Conservation (phyloP, 345 rosid species). For the Citropsis articulata region DNA sequence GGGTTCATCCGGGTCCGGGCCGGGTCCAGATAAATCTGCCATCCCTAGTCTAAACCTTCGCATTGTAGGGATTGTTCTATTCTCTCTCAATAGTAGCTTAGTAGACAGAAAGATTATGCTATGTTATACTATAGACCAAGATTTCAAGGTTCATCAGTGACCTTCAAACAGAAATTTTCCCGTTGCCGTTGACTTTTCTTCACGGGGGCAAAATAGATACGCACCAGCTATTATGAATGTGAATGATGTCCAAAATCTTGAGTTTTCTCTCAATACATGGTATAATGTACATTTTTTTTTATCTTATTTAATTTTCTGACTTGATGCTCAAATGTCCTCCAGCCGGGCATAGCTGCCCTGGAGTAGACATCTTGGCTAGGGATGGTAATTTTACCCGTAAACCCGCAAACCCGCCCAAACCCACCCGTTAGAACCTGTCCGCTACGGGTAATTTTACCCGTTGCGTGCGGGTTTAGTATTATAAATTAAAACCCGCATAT, state of each 20-base stretch:
- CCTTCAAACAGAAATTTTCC: slow-evolving; percentile 22
- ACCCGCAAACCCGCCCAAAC: too few relatives aligned
- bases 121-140: background rate
- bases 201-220: slow-evolving; percentile 31
- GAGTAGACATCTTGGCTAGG: slow-evolving; percentile 42
- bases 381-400: too few relatives aligned
- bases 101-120: slow-evolving; percentile 39
- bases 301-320: too few relatives aligned
- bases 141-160: slow-evolving; percentile 4
- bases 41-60: background rate
- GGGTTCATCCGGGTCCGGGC: too few relatives aligned
- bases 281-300: background rate
- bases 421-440: too few relatives aligned
- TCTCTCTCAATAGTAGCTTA: slow-evolving; percentile 17
- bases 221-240: slow-evolving; percentile 22
- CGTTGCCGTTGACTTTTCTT: slow-evolving; percentile 31
- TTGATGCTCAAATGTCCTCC: slow-evolving; percentile 9
- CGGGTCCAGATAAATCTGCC: too few relatives aligned
- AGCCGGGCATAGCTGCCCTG: slow-evolving; percentile 51
- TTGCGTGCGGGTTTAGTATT: too few relatives aligned
- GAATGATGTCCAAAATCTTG: too few relatives aligned
- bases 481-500: too few relatives aligned
- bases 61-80: slow-evolving; percentile 13
- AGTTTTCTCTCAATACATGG: too few relatives aligned
- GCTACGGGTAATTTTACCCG: too few relatives aligned